Percentiles rank a stretch among this genome's conserved stretches.
phyloP scores from a whole-genome alignment of 2,329 filamentous ascomycete species.

The Periconia sp. region DNA sequence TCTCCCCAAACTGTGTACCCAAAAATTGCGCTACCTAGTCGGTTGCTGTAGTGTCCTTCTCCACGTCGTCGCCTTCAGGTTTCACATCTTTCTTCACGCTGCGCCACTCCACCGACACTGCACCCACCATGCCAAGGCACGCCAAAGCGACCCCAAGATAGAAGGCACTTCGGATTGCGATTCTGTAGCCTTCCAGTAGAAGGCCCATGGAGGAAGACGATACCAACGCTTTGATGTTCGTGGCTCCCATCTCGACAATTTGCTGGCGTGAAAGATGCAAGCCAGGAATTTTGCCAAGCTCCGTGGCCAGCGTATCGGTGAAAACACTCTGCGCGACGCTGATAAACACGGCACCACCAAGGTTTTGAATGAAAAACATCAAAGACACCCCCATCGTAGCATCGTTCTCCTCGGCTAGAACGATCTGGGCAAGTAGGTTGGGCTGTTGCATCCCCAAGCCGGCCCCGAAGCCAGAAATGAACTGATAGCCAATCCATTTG shows the following conservation, averaged over 20 bases:
- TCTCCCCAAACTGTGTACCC: too few species aligned
- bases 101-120: conserved; percentile 13
- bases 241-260: conserved; percentile 18
- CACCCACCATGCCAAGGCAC: conserved; percentile 9
- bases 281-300: conserved; percentile 22
- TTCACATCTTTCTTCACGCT: conserved; percentile 12
- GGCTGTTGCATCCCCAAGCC: conserved; percentile 48
- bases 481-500: conserved; percentile 37
- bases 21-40: too few species aligned
- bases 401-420: conserved; percentile 38
- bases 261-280: conserved; percentile 11
- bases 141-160: conserved; percentile 13
- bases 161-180: conserved; percentile 9
- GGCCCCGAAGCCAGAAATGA: conserved; percentile 38
- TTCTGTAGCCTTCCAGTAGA: conserved; percentile 11
- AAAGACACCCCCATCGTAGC: conserved; percentile 35
- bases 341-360: conserved; percentile 51
- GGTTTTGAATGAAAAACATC: conserved; percentile 49
- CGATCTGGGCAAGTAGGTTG: conserved; percentile 44
- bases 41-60: not conserved
- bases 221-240: conserved; percentile 14
- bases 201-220: not conserved
- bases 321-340: conserved; percentile 48
- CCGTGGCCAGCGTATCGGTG: conserved; percentile 19
- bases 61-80: not conserved